Percentiles rank a stretch among this genome's conserved stretches.
Evolutionary conservation across 2,329 filamentous ascomycete species (phyloP).

Genomic region (Trichophyton benhamiae): DNA sequence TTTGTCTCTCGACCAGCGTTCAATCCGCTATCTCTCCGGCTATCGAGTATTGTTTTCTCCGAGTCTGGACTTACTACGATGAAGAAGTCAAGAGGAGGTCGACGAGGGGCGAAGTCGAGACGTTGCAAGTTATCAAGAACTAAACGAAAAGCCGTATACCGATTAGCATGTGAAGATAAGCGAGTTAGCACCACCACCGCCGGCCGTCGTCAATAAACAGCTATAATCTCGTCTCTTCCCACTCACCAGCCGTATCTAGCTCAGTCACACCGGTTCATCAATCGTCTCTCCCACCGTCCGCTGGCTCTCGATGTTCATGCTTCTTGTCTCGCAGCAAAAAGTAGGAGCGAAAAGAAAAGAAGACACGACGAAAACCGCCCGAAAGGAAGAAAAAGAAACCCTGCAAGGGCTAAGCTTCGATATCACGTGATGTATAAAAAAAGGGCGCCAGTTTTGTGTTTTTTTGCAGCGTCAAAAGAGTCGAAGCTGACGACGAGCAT

Average conservation of each 20-base stretch:
- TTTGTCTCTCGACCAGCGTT: not conserved
- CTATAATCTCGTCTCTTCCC: too few species aligned
- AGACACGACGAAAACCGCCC: not conserved
- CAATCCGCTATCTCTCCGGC: not conserved
- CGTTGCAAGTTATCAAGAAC: not conserved
- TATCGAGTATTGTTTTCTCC: not conserved
- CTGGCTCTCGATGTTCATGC: not conserved
- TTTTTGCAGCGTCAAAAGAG: not conserved
- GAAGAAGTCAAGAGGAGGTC: not conserved
- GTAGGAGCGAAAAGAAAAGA: not conserved
- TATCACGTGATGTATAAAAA: not conserved
- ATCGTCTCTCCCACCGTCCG: not conserved
- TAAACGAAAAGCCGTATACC: not conserved
- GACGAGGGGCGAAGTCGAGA: not conserved
- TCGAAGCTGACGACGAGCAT: too few species aligned
- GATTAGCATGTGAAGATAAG: not conserved
- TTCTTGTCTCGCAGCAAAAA: not conserved
- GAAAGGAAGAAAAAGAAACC: not conserved
- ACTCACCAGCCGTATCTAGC: not conserved
- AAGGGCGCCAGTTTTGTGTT: not conserved
- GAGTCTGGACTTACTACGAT: not conserved
- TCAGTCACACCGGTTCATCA: not conserved
- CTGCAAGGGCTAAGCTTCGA: too few species aligned
- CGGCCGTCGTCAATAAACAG: too few species aligned
- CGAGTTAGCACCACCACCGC: not conserved